Conservation (phyloP, 163 green algal species). For the Volvox carteri region DNA sequence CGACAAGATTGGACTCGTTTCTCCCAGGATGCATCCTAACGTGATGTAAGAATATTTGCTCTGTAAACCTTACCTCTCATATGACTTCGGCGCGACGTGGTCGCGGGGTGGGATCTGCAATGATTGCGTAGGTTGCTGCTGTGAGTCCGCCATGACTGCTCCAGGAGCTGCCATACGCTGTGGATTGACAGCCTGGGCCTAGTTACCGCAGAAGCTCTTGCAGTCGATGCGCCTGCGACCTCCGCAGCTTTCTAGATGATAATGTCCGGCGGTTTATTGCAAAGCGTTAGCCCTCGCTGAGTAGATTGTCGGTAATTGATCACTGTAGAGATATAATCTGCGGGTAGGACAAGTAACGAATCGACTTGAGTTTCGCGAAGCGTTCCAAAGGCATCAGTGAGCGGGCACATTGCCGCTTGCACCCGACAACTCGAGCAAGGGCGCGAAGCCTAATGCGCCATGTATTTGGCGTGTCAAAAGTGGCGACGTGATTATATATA, state of each 20-base stretch:
- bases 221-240: neutral
- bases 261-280: neutral
- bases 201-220: neutral
- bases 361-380: neutral
- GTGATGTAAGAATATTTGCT: too few species aligned
- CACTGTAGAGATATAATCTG: neutral
- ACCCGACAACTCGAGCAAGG: too few species aligned
- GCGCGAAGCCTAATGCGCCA: too few species aligned
- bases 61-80: conserved; percentile 44
- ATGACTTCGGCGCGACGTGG: conserved; percentile 37
- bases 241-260: conserved; percentile 4
- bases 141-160: neutral
- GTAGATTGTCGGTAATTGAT: neutral
- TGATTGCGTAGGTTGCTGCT: neutral
- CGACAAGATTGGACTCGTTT: too few species aligned
- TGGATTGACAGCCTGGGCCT: neutral
- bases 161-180: neutral
- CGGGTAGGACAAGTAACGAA: neutral
- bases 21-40: too few species aligned
- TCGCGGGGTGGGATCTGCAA: conserved; percentile 28
- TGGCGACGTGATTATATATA: neutral
- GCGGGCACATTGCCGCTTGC: neutral
- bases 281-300: neutral
- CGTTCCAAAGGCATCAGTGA: neutral
- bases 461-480: too few species aligned